Evolutionary conservation across 2,329 filamentous ascomycete species (phyloP).

Genomic region (Metarhizium album): DNA sequence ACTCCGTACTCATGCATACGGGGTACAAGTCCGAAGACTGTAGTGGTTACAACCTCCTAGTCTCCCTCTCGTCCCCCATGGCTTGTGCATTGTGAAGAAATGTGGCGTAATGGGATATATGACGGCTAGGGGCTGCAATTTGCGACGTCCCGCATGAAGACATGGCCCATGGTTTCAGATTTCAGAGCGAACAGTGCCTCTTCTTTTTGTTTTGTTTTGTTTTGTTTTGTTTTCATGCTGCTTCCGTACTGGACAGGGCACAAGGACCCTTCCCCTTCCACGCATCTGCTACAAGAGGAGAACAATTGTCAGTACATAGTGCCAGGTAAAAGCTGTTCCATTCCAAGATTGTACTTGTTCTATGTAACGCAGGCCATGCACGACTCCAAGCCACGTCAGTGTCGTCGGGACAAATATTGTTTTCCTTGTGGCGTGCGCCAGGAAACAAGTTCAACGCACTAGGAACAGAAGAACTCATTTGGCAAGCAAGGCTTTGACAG

Average conservation of each 20-base stretch:
- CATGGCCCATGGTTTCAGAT: neutral
- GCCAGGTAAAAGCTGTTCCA: neutral
- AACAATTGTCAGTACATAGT: neutral
- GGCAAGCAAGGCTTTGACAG: neutral
- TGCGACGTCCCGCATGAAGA: neutral
- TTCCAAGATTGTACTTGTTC: neutral
- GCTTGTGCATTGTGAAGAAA: neutral
- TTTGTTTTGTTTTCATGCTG: too few species aligned
- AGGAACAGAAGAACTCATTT: neutral
- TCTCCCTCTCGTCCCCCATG: neutral
- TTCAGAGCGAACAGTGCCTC: neutral
- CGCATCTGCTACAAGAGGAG: neutral
- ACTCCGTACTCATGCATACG: too few species aligned
- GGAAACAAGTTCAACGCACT: neutral
- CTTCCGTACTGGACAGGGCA: too few species aligned
- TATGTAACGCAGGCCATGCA: neutral
- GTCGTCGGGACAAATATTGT: neutral
- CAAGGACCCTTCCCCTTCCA: too few species aligned
- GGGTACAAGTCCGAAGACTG: too few species aligned
- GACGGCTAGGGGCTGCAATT: neutral
- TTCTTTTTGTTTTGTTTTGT: neutral
- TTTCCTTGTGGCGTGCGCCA: neutral
- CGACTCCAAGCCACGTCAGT: neutral
- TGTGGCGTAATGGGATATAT: neutral
- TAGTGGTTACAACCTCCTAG: too few species aligned